Percentiles rank a stretch among this genome's conserved stretches.
These are phyloP conservation scores for Fusarium sp. DNA, from an alignment of 2,329 filamentous ascomycete genomes.

Conservation along the genomic window DNA sequence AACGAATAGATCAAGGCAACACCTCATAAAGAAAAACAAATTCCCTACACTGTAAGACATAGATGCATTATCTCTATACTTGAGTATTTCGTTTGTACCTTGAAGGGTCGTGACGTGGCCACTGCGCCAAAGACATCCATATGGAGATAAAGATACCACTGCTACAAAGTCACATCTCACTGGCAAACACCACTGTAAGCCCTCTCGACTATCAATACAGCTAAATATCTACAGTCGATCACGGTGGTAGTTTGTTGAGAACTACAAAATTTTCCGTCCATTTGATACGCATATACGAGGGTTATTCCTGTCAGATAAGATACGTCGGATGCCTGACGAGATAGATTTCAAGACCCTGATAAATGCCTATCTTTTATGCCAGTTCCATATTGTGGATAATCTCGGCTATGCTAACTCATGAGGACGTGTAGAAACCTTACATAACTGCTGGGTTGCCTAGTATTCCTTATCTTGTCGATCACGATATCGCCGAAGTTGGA, in stretches of 20 bases:
- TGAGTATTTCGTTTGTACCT: no score
- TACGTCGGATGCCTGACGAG: neutral
- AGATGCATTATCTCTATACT: fast-evolving
- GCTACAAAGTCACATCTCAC: neutral
- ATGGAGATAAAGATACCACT: neutral
- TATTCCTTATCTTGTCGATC: constrained; percentile 22
- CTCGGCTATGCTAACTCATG: neutral
- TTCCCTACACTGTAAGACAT: neutral
- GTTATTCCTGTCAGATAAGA: neutral
- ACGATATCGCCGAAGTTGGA: neutral
- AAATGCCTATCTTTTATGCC: neutral
- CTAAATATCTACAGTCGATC: neutral
- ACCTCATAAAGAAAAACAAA: no score
- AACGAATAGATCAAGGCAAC: neutral
- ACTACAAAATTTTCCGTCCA: neutral
- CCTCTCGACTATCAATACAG: neutral
- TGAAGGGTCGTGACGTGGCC: fast-evolving
- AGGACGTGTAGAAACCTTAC: neutral
- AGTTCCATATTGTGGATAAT: neutral
- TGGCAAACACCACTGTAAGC: fast-evolving
- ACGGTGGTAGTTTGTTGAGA: fast-evolving
- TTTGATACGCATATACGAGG: neutral
- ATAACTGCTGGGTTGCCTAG: neutral
- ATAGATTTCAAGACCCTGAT: neutral
- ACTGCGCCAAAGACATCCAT: neutral